Evolutionary conservation across 495 filamentous ascomycete genomes (phyloP).

Genomic region (Cenococcum geophilum): DNA sequence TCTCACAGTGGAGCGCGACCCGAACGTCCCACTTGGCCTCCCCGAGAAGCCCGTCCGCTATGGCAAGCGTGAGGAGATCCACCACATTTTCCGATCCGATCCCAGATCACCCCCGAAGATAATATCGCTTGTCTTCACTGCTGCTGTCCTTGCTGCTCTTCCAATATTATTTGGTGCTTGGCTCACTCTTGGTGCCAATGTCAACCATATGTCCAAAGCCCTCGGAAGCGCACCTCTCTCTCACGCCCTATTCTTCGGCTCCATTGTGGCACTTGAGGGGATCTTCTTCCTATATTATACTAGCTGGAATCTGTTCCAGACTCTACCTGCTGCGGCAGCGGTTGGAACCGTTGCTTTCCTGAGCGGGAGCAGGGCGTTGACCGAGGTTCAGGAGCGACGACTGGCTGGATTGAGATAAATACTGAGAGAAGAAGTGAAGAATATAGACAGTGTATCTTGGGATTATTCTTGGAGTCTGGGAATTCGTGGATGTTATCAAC

Average conservation of each 20-base stretch:
- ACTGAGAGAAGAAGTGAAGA: neutral
- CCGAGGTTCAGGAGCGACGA: conserved; percentile 83
- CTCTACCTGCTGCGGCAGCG: conserved; percentile 63
- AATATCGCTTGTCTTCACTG: conserved; percentile 70
- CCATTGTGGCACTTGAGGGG: conserved; percentile 77
- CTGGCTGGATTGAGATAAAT: conserved; percentile 69
- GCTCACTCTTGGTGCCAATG: conserved; percentile 75
- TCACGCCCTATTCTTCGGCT: conserved; percentile 75
- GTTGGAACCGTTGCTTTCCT: conserved; percentile 69
- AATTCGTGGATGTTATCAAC: neutral
- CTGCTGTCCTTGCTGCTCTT: conserved; percentile 62
- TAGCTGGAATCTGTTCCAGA: conserved; percentile 88
- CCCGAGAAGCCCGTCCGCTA: conserved; percentile 67
- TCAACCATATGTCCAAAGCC: conserved; percentile 70
- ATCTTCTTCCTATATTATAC: conserved; percentile 95
- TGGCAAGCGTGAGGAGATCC: conserved; percentile 74
- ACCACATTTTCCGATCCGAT: conserved; percentile 81
- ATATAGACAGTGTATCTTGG: neutral
- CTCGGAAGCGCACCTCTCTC: conserved; percentile 66
- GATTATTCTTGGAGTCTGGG: neutral
- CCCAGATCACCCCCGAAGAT: conserved; percentile 75
- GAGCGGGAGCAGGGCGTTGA: conserved; percentile 84
- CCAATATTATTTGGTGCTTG: conserved; percentile 69
- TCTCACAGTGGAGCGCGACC: conserved; percentile 57
- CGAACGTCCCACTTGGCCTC: conserved; percentile 50